Evolutionary conservation across 306 rosid genomes (phyloP).

Genomic region (Ormosia semicastrata): DNA sequence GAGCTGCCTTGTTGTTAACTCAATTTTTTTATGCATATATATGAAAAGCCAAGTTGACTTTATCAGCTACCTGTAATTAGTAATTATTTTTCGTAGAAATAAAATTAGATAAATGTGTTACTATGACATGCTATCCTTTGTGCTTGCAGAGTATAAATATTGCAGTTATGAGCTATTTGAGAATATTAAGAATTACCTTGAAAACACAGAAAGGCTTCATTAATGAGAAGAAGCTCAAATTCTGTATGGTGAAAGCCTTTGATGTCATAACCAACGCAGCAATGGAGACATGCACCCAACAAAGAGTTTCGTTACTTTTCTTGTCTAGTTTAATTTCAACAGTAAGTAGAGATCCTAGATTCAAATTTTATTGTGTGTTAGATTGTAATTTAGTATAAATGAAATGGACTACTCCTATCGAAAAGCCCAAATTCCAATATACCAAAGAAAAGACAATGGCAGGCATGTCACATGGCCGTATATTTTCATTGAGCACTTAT

Average conservation of each 20-base stretch:
- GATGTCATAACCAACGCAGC: conserved; percentile 39
- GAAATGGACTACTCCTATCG: too few relatives aligned
- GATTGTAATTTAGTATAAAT: neutral
- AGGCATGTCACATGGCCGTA: too few relatives aligned
- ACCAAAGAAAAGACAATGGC: too few relatives aligned
- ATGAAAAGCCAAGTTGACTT: neutral
- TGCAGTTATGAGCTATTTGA: conserved; percentile 46
- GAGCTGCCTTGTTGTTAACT: neutral
- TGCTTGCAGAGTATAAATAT: conserved; percentile 41
- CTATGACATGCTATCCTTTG: neutral
- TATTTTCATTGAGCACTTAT: too few relatives aligned
- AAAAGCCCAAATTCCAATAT: too few relatives aligned
- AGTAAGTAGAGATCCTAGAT: neutral
- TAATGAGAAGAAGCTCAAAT: conserved; percentile 34
- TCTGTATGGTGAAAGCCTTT: conserved; percentile 37
- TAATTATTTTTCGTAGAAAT: neutral
- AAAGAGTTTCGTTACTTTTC: neutral
- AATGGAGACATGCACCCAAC: neutral
- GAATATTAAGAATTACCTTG: conserved; percentile 33
- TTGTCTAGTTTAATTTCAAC: neutral
- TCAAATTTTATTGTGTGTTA: neutral
- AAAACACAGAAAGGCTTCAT: conserved; percentile 35
- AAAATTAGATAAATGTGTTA: neutral
- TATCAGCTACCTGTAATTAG: neutral
- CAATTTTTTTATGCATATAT: neutral